Percentiles rank a stretch among this genome's conserved stretches.
These are phyloP conservation scores for Penicillium crustosum DNA, from an alignment of 2,329 filamentous ascomycete species.

Conservation along the genomic window DNA sequence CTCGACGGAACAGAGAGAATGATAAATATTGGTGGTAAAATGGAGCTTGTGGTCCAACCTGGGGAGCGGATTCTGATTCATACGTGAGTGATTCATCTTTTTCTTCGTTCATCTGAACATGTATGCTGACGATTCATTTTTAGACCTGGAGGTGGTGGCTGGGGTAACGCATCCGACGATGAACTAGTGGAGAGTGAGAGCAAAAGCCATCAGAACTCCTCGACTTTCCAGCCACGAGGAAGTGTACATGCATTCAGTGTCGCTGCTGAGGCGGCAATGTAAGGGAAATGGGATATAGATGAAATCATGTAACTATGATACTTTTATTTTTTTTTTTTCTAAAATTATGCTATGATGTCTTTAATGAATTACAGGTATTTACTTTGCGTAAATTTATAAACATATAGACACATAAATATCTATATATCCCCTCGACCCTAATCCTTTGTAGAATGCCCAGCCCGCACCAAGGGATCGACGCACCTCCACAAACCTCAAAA, in stretches of 20 bases:
- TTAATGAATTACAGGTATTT: neutral
- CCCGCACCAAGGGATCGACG: neutral
- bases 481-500: neutral
- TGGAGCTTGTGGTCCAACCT: slow-evolving; percentile 23
- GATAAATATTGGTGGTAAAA: slow-evolving; percentile 25
- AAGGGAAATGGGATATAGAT: neutral
- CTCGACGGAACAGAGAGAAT: slow-evolving; percentile 15
- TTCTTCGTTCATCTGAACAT: neutral
- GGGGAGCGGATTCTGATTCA: slow-evolving; percentile 37
- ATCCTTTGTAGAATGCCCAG: neutral
- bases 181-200: neutral
- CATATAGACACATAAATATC: neutral
- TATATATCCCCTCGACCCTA: neutral
- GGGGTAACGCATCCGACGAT: slow-evolving; percentile 4
- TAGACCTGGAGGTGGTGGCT: slow-evolving; percentile 19
- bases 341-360: neutral
- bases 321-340: neutral
- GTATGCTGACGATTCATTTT: neutral
- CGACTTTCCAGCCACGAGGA: slow-evolving; percentile 8
- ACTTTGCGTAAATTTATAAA: neutral
- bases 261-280: slow-evolving; percentile 8
- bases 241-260: slow-evolving; percentile 13
- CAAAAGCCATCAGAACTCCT: neutral
- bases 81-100: slow-evolving; percentile 6
- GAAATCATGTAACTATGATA: neutral